Evolutionary conservation across 331 rosid species (phyloP).

Genomic region (Cydonia oblonga): DNA sequence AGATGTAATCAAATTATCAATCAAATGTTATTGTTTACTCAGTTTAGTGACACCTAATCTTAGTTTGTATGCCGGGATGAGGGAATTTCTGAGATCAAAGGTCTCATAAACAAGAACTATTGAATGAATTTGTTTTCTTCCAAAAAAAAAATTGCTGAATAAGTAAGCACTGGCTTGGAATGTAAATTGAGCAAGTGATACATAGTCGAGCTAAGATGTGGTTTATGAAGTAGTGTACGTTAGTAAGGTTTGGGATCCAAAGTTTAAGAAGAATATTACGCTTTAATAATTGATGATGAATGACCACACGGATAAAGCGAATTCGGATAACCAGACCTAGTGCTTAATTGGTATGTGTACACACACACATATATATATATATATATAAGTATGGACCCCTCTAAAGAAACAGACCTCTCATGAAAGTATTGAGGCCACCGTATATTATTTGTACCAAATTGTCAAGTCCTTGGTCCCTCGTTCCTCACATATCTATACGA

Average conservation of each 20-base stretch:
- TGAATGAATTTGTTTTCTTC: background rate
- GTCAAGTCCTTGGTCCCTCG: conserved; percentile 14
- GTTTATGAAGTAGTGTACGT: background rate
- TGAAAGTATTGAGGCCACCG: background rate
- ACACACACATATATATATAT: too few species aligned
- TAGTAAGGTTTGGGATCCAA: conserved; percentile 8
- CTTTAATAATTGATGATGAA: conserved; percentile 59
- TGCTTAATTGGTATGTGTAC: background rate
- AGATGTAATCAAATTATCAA: background rate
- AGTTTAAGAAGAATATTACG: conserved; percentile 23
- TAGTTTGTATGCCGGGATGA: background rate
- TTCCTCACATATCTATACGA: background rate
- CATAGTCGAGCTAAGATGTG: background rate
- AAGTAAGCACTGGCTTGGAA: background rate
- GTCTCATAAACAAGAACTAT: background rate
- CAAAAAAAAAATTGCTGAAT: background rate
- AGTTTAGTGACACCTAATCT: background rate
- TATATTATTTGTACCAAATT: conserved; percentile 6
- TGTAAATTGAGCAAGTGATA: background rate
- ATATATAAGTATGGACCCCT: conserved; percentile 21
- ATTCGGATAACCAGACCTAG: background rate
- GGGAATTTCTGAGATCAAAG: background rate
- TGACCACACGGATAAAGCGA: conserved; percentile 48
- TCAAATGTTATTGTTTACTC: background rate
- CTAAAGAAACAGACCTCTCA: conserved; percentile 26